Conservation (phyloP, 2,329 filamentous ascomycete genomes). For the Cryphonectria naterciae region DNA sequence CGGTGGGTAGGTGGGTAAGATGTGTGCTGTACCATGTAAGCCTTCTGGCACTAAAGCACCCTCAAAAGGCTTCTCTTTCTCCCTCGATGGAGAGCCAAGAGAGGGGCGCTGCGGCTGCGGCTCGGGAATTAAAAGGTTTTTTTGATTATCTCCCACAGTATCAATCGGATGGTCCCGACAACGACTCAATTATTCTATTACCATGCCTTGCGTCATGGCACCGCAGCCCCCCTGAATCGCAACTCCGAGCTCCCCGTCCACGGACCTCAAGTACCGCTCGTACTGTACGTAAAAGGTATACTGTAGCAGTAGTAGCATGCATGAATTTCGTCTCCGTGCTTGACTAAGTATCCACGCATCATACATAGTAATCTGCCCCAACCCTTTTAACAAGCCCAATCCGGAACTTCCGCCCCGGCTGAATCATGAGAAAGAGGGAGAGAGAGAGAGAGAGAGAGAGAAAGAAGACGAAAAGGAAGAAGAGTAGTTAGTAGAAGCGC, state of each 20-base stretch:
- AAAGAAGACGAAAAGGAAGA: neutral
- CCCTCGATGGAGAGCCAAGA: too few species aligned
- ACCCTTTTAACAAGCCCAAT: neutral
- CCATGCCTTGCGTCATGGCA: neutral
- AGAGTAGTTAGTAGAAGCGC: neutral
- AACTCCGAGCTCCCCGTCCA: neutral
- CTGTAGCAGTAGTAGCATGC: neutral
- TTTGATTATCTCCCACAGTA: neutral
- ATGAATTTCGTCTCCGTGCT: neutral
- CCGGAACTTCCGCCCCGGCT: neutral
- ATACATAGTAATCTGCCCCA: too few species aligned
- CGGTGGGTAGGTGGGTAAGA: too few species aligned
- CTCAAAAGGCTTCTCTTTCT: neutral
- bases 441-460: too few species aligned
- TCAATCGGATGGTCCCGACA: neutral
- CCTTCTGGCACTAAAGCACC: neutral
- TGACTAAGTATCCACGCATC: neutral
- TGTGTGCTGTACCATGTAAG: neutral
- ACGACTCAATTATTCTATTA: neutral
- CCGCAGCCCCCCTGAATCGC: neutral
- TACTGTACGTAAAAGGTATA: neutral
- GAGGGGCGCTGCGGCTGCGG: neutral
- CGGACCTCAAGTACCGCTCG: neutral
- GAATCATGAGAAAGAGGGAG: neutral
- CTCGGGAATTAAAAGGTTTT: neutral